Percentiles rank a stretch among this genome's conserved stretches.
Evolutionary conservation across 495 filamentous ascomycete species (phyloP).

Genomic region (Xylaria flabelliformis): DNA sequence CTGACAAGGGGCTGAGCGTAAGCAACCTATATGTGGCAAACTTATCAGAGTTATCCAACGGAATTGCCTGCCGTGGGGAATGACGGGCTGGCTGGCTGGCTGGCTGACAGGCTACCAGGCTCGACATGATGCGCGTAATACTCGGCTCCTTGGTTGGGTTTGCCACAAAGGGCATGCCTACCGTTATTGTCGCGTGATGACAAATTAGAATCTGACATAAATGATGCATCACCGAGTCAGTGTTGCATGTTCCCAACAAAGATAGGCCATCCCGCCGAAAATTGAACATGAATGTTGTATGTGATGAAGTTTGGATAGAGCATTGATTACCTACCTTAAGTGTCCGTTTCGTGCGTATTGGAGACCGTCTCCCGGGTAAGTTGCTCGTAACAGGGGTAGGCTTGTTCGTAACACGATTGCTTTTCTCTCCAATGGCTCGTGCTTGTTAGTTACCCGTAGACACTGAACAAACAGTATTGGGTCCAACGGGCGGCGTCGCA

Average conservation of each 20-base stretch:
- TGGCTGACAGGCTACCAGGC: background rate
- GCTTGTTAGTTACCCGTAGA: background rate
- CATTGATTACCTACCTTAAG: background rate
- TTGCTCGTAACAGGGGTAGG: conserved; percentile 11
- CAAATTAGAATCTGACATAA: conserved; percentile 7
- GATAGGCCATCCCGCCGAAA: background rate
- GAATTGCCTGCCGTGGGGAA: conserved; percentile 9
- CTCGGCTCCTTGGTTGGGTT: background rate
- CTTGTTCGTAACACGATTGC: background rate
- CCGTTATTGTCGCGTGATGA: background rate
- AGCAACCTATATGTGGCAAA: background rate
- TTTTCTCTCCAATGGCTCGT: background rate
- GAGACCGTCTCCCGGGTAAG: conserved; percentile 6
- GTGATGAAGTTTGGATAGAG: background rate
- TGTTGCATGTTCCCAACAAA: background rate
- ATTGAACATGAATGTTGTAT: background rate
- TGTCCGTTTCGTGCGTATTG: background rate
- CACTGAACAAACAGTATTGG: background rate
- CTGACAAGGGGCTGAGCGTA: background rate
- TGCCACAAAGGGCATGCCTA: background rate
- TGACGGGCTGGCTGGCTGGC: background rate
- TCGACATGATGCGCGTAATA: background rate
- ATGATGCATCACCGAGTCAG: background rate
- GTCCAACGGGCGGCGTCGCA: background rate
- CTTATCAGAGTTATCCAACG: background rate